These are phyloP conservation scores for Zygosaccharomyces pseudobailii DNA, from an alignment of 1,139 yeast genomes.

Conservation along the genomic window DNA sequence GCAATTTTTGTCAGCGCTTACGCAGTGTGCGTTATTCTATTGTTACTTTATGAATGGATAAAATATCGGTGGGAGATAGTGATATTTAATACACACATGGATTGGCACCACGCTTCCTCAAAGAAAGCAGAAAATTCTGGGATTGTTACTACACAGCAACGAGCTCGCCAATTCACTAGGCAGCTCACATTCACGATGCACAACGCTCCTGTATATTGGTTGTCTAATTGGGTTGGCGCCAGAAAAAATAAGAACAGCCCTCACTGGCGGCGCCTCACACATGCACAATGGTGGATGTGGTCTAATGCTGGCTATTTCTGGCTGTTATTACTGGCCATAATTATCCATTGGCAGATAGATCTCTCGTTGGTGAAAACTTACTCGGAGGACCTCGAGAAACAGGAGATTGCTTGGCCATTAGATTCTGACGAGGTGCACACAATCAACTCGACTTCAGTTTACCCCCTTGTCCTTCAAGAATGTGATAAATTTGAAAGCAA, in stretches of 20 bases:
- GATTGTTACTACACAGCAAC: slow-evolving; percentile 7
- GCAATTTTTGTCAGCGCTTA: slow-evolving; percentile 3
- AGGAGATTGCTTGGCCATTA: background rate
- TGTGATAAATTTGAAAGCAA: slow-evolving; percentile 5
- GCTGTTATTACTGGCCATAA: slow-evolving; percentile 6
- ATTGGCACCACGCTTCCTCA: background rate
- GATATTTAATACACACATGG: slow-evolving; percentile 8
- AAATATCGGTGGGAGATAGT: slow-evolving; percentile 6
- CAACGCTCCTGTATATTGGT: slow-evolving; percentile 3
- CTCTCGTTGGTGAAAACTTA: background rate
- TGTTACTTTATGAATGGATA: slow-evolving; percentile 8
- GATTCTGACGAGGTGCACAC: background rate
- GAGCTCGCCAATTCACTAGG: background rate
- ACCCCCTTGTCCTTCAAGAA: background rate
- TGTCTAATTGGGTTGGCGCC: slow-evolving; percentile 3
- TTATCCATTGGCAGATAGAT: slow-evolving; percentile 11
- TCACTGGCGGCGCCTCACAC: slow-evolving; percentile 2
- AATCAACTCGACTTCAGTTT: background rate
- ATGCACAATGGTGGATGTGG: slow-evolving; percentile 10
- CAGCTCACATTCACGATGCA: slow-evolving; percentile 4
- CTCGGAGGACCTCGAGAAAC: background rate
- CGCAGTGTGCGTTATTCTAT: background rate
- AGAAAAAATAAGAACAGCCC: background rate
- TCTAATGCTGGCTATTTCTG: slow-evolving; percentile 10
- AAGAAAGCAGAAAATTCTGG: slow-evolving; percentile 1